Conservation (phyloP, 441 rosid genomes). For the Pelargonium cotyledonis region DNA sequence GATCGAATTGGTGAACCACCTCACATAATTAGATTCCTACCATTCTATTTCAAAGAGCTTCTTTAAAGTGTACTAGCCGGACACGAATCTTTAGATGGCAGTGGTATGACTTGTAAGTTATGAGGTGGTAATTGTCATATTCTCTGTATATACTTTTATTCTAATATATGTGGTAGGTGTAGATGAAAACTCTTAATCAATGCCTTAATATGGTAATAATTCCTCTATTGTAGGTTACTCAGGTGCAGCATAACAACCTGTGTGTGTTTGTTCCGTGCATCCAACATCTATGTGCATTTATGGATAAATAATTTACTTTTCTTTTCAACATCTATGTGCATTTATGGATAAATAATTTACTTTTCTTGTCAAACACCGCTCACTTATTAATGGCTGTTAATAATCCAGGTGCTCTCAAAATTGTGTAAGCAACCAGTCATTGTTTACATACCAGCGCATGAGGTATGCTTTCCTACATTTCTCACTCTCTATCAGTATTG, state of each 20-base stretch:
- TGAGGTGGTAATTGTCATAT: background rate
- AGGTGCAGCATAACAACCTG: too few species aligned
- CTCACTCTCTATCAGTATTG: background rate
- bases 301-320: too few species aligned
- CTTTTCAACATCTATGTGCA: too few species aligned
- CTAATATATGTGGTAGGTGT: background rate
- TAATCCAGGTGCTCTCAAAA: conserved; percentile 67
- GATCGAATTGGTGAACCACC: background rate
- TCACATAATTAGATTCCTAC: background rate
- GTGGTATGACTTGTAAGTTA: background rate
- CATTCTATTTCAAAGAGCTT: background rate
- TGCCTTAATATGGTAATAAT: too few species aligned
- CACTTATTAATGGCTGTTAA: background rate
- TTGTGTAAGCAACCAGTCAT: conserved; percentile 64
- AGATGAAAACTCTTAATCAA: too few species aligned
- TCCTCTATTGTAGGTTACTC: too few species aligned
- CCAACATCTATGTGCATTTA: too few species aligned
- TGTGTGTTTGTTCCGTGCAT: too few species aligned
- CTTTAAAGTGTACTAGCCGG: background rate
- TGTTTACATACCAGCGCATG: conserved; percentile 78
- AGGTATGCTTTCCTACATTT: conserved; percentile 37
- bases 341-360: too few species aligned
- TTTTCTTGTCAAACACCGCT: too few species aligned
- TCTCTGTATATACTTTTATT: background rate
- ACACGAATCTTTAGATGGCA: background rate